phyloP scores from a whole-genome alignment of 2,329 filamentous ascomycete genomes.

The Fusarium concolor region DNA sequence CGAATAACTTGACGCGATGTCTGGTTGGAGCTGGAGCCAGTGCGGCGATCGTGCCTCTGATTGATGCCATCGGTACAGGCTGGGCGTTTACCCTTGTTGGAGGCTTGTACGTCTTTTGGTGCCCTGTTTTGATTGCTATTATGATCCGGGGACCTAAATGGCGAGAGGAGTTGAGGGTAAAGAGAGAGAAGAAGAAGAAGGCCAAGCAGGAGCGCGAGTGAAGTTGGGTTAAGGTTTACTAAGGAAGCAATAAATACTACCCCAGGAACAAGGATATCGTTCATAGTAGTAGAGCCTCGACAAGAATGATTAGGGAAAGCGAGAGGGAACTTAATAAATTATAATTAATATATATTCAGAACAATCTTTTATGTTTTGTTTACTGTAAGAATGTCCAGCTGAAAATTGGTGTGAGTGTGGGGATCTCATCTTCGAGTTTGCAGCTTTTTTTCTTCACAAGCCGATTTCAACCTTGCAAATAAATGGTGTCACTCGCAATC shows the following conservation, averaged over 20 bases:
- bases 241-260: neutral
- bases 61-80: conserved; percentile 61
- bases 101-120: conserved; percentile 54
- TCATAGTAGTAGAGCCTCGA: neutral
- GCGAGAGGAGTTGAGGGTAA: conserved; percentile 52
- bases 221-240: neutral
- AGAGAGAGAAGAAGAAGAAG: conserved; percentile 40
- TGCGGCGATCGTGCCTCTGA: conserved; percentile 64
- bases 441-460: conserved; percentile 16
- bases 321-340: neutral
- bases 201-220: conserved; percentile 8
- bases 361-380: neutral
- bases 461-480: neutral
- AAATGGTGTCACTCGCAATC: neutral
- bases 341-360: neutral
- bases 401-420: conserved; percentile 4
- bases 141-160: conserved; percentile 58
- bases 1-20: conserved; percentile 68
- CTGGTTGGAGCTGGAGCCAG: conserved; percentile 65
- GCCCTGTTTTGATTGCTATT: conserved; percentile 56
- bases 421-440: neutral
- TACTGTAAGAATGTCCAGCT: neutral
- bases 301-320: neutral
- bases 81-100: conserved; percentile 64
- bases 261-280: neutral